These are phyloP conservation scores for Fusarium coffeatum DNA, from an alignment of 2,329 filamentous ascomycete species.

Conservation along the genomic window DNA sequence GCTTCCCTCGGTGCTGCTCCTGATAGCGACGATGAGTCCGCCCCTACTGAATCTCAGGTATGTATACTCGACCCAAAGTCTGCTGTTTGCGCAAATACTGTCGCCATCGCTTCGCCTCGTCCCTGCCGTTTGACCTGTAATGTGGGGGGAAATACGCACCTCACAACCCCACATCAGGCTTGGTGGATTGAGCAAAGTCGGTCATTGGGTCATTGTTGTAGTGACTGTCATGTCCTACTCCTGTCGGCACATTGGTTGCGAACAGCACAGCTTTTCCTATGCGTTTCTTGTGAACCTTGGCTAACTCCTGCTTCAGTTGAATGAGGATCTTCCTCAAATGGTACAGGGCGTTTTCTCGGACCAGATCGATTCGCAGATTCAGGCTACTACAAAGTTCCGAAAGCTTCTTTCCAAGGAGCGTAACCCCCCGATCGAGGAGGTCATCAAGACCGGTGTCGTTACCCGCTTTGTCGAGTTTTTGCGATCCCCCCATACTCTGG, in stretches of 20 bases:
- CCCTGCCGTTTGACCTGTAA: constrained; percentile 39
- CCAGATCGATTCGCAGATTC: constrained; percentile 96
- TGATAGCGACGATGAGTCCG: constrained; percentile 97
- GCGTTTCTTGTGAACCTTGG: constrained; percentile 14
- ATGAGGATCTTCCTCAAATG: constrained; percentile 98
- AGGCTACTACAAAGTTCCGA: constrained; percentile 97
- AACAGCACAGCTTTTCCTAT: constrained; percentile 9
- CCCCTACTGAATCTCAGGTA: constrained; percentile 97
- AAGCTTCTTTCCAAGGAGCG: constrained; percentile 98
- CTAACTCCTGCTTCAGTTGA: constrained; percentile 71
- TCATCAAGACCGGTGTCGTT: constrained; percentile 99
- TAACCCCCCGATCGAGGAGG: constrained; percentile 98
- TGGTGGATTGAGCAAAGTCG: constrained; percentile 28
- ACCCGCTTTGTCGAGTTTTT: constrained; percentile 98
- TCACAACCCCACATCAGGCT: constrained; percentile 50
- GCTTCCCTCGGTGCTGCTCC: constrained; percentile 87
- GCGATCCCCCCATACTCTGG: constrained; percentile 94
- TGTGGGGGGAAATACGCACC: constrained; percentile 51
- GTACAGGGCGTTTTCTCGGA: constrained; percentile 98
- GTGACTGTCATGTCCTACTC: constrained; percentile 21
- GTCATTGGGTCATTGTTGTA: constrained; percentile 2
- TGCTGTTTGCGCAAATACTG: constrained; percentile 18
- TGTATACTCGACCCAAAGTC: constrained; percentile 27
- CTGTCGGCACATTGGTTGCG: background rate
- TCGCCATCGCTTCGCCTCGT: constrained; percentile 31